Evolutionary conservation across 495 filamentous ascomycete genomes (phyloP), one percentile per base, ranked within the genome.

Genomic region (Xylaria telfairii): DNA sequence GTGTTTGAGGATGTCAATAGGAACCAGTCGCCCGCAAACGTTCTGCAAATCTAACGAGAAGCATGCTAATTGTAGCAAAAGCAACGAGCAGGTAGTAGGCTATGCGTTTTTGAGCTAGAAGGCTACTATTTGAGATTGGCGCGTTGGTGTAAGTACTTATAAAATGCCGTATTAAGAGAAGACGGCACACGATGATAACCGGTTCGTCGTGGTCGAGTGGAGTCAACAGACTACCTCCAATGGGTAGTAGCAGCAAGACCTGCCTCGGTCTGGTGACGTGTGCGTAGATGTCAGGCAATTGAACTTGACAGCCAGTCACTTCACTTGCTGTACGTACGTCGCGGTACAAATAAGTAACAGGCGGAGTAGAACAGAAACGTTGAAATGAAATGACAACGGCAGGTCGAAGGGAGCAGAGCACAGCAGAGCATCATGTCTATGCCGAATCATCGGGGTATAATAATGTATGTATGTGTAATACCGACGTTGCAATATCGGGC

Each of bases 91-190:
- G 13, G 19, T 57, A 17, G 30, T 34, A 37, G 53, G 30, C 28
- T 57, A 32, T 57, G 54, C 34, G 15, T 8, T 37, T 57, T 32
- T 37, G 54, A 34, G 54, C 54, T 37, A 37, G 51, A 19, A 30
- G 13, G 28, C 15, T 34, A 32, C 53, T 41, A 62, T 41, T 62
- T 62, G 59, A 42, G 59, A 41, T 42, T 62, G 59, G 59, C 59
- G 37, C 6, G 21, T 42, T 42, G 64, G 28, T 30, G 64, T 54
- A n/a, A n/a, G n/a, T n/a, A n/a, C n/a, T n/a, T n/a, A 66, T 54
- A 66, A 24, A 28, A 54, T n/a, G 34, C 10, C 12, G 47, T 66
- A 66, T 54, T 66, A 53, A 54, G 64, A n/a, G n/a, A n/a, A n/a
- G n/a, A 66, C 28, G 30, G 12, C 32, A 47, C 34, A 41, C 7